Evolutionary conservation across 495 filamentous ascomycete genomes (phyloP).

Genomic region (Neurospora terricola): DNA sequence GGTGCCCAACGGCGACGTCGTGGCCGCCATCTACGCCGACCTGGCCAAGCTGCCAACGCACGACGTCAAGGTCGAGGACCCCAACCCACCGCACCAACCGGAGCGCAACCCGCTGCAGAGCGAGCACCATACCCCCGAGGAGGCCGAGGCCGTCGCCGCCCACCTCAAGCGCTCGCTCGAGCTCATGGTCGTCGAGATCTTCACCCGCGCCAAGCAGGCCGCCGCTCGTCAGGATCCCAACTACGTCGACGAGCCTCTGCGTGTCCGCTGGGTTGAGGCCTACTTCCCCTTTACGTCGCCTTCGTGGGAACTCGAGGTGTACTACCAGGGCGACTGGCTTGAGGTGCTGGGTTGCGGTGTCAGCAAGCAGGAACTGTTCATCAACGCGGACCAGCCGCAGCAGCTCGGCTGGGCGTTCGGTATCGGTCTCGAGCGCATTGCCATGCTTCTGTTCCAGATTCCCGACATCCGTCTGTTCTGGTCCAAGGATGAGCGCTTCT

Average conservation of each 20-base stretch:
- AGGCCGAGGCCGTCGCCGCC: conserved; percentile 71
- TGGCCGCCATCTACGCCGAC: conserved; percentile 53
- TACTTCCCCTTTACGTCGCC: conserved; percentile 96
- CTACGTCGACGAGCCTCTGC: conserved; percentile 54
- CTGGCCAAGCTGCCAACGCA: conserved; percentile 60
- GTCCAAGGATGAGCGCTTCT: conserved; percentile 74
- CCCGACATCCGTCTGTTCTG: conserved; percentile 98
- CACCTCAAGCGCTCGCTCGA: conserved; percentile 90
- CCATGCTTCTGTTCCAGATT: conserved; percentile 93
- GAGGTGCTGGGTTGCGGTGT: conserved; percentile 93
- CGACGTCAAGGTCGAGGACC: conserved; percentile 68
- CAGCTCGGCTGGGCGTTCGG: conserved; percentile 94
- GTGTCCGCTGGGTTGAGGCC: conserved; percentile 88
- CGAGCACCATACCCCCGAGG: conserved; percentile 56
- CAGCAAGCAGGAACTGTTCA: conserved; percentile 66
- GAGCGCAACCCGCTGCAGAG: conserved; percentile 77
- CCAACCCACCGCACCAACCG: conserved; percentile 66
- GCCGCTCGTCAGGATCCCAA: conserved; percentile 40
- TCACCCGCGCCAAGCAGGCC: conserved; percentile 65
- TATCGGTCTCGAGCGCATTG: conserved; percentile 82
- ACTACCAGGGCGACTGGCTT: conserved; percentile 90
- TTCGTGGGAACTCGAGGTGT: conserved; percentile 92
- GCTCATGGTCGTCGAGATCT: conserved; percentile 79
- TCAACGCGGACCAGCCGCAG: conserved; percentile 62
- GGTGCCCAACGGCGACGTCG: conserved; percentile 48